A percentile compares a stretch with the other conserved stretches of the same genome.
phyloP scores from a whole-genome alignment of 2,329 filamentous ascomycete species.

The Aspergillus chevalieri region DNA sequence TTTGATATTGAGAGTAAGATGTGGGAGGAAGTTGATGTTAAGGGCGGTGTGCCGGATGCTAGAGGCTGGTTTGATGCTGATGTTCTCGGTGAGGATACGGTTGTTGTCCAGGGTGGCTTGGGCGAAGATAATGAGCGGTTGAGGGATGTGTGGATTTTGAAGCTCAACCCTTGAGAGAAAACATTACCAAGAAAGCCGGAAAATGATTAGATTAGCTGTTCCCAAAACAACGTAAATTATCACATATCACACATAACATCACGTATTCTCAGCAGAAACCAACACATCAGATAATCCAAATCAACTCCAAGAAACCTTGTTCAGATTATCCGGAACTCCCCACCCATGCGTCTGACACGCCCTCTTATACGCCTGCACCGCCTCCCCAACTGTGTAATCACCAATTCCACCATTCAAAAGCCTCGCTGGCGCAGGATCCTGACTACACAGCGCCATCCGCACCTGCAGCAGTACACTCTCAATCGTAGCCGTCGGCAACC shows the following conservation, averaged over 20 bases:
- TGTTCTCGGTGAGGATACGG: slow-evolving; percentile 25
- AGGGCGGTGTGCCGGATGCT: slow-evolving; percentile 29
- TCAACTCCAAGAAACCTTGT: slow-evolving; percentile 34
- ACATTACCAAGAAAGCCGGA: too few species aligned
- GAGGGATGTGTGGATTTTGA: slow-evolving; percentile 42
- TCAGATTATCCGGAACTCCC: slow-evolving; percentile 61
- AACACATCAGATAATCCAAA: neutral
- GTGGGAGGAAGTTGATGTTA: slow-evolving; percentile 29
- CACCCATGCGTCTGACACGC: slow-evolving; percentile 67
- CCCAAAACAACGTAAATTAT: too few species aligned
- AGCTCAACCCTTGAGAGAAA: too few species aligned
- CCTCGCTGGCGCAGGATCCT: slow-evolving; percentile 66
- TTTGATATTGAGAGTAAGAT: slow-evolving; percentile 31
- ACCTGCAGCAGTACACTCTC: slow-evolving; percentile 78
- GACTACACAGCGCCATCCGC: slow-evolving; percentile 64
- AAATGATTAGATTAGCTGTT: too few species aligned
- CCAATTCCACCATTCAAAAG: slow-evolving; percentile 38
- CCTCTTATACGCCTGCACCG: slow-evolving; percentile 65
- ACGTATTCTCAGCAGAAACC: too few species aligned
- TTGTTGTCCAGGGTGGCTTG: slow-evolving; percentile 49
- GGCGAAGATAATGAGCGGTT: slow-evolving; percentile 48
- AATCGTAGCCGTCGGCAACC: slow-evolving; percentile 66
- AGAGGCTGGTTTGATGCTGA: slow-evolving; percentile 53
- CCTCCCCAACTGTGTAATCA: slow-evolving; percentile 65
- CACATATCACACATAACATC: too few species aligned